Base-by-base conservation (phyloP, 345 rosid genomes). In the Pseudoturritis turrita region DNA sequence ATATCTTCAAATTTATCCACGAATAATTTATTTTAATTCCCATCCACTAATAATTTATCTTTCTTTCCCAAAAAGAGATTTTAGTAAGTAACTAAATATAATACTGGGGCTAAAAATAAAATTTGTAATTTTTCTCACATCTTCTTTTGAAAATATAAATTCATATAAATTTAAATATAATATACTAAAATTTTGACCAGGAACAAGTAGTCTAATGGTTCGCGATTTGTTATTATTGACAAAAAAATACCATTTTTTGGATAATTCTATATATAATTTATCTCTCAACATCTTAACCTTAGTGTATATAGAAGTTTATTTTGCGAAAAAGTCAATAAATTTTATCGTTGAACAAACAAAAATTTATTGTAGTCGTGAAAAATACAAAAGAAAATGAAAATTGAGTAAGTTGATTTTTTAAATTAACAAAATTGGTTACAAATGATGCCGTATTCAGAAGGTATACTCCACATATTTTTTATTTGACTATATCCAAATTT, bases 401-500 rank as follows among this genome's bases (percentile, higher is more conserved):
- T 21, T 33, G 21, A 21, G 28, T 47, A 5, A 58, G 4, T 13
- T 58, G 23, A 13, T 13, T 22, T n/a, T 26, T 18, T 29, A 47
- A n/a, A 21, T 64, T 9, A 49, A 9, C 23, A 35, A 11, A 49
- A 49, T 37, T 52, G 54, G 45, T 41, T 29, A 71, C 18, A 31
- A 22, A 51, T 62, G 70, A 51, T 62, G 70, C 54, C 54, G 46
- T 52, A 62, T 11, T 29, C 4, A 62, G 21, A 43, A 62, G 54
- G 45, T 39, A 21, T 3, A 52, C 56, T 40, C 54, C 56, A 47
- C 59, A 37, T 22, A 17, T 8, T 13, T n/a, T 51, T 52, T 53
- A 33, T 62, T 62, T 41, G 11, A 31, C 63, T 7, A 62, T 7
- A 62, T 62, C 28, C 23, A 22, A 43, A 17, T 29, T 61, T 18